These are phyloP conservation scores for Exophiala oligosperma DNA, from an alignment of 2,329 filamentous ascomycete genomes.

Conservation along the genomic window DNA sequence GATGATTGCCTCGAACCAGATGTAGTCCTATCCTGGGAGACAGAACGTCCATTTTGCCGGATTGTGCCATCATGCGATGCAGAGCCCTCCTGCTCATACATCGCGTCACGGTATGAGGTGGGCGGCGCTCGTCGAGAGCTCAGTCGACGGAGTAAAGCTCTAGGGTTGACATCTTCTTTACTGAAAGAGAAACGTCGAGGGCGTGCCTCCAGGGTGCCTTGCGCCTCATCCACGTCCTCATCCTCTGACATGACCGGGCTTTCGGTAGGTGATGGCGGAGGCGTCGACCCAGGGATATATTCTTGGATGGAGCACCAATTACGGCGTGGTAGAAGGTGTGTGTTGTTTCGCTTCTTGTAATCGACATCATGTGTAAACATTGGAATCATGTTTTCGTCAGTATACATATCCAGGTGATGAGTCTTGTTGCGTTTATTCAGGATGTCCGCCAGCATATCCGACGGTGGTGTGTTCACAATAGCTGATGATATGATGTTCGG, in stretches of 20 bases:
- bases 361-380: constrained; percentile 89
- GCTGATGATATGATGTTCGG: constrained; percentile 91
- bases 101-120: constrained; percentile 39
- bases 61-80: constrained; percentile 25
- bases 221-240: constrained; percentile 21
- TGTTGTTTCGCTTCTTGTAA: constrained; percentile 87
- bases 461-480: constrained; percentile 88
- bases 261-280: constrained; percentile 65
- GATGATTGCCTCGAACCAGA: constrained; percentile 20
- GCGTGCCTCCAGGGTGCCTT: constrained; percentile 34
- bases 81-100: constrained; percentile 25
- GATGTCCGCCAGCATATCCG: constrained; percentile 83
- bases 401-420: constrained; percentile 66
- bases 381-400: constrained; percentile 94
- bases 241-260: constrained; percentile 33
- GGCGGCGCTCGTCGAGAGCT: constrained; percentile 45
- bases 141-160: constrained; percentile 46
- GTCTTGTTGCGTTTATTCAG: constrained; percentile 88
- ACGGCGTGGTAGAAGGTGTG: constrained; percentile 78
- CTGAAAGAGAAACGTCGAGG: constrained; percentile 63
- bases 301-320: constrained; percentile 95
- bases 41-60: background rate
- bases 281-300: constrained; percentile 77
- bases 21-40: constrained; percentile 6
- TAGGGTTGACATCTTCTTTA: constrained; percentile 52